Percentiles rank a stretch among this genome's conserved stretches.
Evolutionary conservation across 2,329 filamentous ascomycete genomes (phyloP).

Genomic region (Colletotrichum sp.): DNA sequence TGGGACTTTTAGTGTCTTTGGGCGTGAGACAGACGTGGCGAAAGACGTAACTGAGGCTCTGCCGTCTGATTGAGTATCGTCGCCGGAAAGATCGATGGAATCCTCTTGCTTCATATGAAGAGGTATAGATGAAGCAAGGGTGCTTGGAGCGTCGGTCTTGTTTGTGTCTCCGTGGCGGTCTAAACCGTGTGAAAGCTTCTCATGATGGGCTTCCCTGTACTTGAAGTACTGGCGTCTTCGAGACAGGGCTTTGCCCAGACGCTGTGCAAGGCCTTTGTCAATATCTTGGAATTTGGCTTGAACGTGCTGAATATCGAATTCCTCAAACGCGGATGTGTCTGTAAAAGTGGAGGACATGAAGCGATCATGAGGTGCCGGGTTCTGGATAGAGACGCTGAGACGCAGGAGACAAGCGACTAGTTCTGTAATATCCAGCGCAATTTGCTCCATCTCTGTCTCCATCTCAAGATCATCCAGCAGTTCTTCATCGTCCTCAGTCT

Average conservation of each 20-base stretch:
- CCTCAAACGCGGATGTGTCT: slow-evolving; percentile 28
- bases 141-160: slow-evolving; percentile 19
- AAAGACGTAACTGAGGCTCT: slow-evolving; percentile 33
- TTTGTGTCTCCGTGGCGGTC: slow-evolving; percentile 3
- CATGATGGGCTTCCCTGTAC: slow-evolving; percentile 39
- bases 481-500: background rate
- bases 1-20: slow-evolving; percentile 24
- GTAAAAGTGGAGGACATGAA: slow-evolving; percentile 22
- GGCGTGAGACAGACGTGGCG: slow-evolving; percentile 26
- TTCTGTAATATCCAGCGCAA: slow-evolving; percentile 25
- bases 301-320: slow-evolving; percentile 33
- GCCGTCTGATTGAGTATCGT: slow-evolving; percentile 26
- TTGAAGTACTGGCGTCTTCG: slow-evolving; percentile 38
- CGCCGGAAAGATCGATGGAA: slow-evolving; percentile 3
- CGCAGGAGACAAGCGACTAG: slow-evolving; percentile 36
- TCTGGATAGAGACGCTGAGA: slow-evolving; percentile 40
- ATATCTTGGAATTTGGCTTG: slow-evolving; percentile 32
- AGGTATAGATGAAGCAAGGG: slow-evolving; percentile 28
- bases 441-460: slow-evolving; percentile 23
- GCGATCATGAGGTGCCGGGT: slow-evolving; percentile 39
- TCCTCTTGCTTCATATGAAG: slow-evolving; percentile 1
- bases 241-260: slow-evolving; percentile 38
- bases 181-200: slow-evolving; percentile 32
- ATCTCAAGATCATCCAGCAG: background rate
- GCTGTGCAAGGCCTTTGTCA: slow-evolving; percentile 15